Evolutionary conservation across 768 basidiomycete species (phyloP).

Genomic region (Stropharia rugosoannulata): DNA sequence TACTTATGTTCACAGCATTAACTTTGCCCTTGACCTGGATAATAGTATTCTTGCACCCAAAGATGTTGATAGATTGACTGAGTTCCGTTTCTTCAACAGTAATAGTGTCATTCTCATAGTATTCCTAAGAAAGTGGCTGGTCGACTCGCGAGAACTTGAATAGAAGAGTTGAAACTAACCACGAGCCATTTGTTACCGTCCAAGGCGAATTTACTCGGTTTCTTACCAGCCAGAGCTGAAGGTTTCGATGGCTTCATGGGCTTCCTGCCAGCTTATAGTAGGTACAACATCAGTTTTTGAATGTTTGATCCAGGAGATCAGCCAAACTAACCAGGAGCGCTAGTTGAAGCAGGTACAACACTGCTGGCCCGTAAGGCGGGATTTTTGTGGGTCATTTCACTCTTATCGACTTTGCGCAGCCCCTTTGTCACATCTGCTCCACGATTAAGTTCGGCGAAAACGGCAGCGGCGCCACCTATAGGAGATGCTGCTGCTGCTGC

Average conservation of each 20-base stretch:
- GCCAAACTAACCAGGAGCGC: conserved; percentile 25
- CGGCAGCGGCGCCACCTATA: conserved; percentile 65
- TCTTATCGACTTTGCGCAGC: conserved; percentile 90
- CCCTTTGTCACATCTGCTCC: conserved; percentile 90
- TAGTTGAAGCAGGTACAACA: conserved; percentile 38
- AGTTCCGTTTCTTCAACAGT: conserved; percentile 76
- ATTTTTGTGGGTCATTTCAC: conserved; percentile 99
- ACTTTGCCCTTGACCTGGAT: conserved; percentile 90
- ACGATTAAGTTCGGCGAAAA: conserved; percentile 89
- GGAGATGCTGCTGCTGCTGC: conserved; percentile 43
- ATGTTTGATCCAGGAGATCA: neutral
- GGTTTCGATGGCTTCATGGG: conserved; percentile 87
- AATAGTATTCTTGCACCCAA: conserved; percentile 84
- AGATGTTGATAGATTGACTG: conserved; percentile 85
- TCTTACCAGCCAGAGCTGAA: conserved; percentile 79
- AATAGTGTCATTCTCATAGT: conserved; percentile 83
- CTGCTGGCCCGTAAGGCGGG: conserved; percentile 77
- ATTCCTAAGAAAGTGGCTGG: conserved; percentile 57
- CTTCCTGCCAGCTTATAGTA: conserved; percentile 45
- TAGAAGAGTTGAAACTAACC: conserved; percentile 42
- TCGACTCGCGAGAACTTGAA: neutral
- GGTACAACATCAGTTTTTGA: neutral
- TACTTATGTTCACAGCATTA: conserved; percentile 90
- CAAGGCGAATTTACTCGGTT: conserved; percentile 84
- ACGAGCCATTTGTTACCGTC: conserved; percentile 95